Evolutionary conservation across 148 eudicot genomes (phyloP).

Genomic region (Camellia sinensis): DNA sequence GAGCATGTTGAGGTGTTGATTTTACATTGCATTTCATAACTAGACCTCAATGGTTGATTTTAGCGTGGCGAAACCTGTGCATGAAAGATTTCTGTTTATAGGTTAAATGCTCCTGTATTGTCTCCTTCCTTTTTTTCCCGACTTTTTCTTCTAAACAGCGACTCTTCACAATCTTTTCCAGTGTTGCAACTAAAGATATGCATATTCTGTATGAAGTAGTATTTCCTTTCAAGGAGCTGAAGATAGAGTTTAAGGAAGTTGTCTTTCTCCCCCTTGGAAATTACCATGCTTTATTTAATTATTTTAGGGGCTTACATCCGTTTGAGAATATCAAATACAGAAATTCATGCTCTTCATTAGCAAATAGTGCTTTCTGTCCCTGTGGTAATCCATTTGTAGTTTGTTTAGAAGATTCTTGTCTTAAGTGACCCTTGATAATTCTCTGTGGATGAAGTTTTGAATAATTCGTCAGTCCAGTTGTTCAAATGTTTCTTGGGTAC

Average conservation of each 20-base stretch:
- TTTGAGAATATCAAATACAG: neutral
- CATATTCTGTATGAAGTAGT: neutral
- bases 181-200: no score
- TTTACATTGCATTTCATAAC: no score
- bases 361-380: slow-evolving; percentile 1
- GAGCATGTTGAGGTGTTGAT: no score
- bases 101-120: no score
- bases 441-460: no score
- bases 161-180: no score
- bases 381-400: neutral
- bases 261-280: neutral
- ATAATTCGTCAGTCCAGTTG: neutral
- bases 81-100: no score
- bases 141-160: no score
- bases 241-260: neutral
- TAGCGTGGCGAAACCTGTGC: no score
- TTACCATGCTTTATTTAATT: neutral
- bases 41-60: no score
- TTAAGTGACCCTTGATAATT: no score
- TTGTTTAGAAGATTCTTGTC: neutral
- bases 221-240: neutral
- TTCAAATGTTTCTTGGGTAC: neutral
- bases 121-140: no score
- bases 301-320: neutral
- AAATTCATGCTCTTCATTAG: neutral